Evolutionary conservation across 176 grass and related monocot species (phyloP).

Genomic region (Oryza officinalis): DNA sequence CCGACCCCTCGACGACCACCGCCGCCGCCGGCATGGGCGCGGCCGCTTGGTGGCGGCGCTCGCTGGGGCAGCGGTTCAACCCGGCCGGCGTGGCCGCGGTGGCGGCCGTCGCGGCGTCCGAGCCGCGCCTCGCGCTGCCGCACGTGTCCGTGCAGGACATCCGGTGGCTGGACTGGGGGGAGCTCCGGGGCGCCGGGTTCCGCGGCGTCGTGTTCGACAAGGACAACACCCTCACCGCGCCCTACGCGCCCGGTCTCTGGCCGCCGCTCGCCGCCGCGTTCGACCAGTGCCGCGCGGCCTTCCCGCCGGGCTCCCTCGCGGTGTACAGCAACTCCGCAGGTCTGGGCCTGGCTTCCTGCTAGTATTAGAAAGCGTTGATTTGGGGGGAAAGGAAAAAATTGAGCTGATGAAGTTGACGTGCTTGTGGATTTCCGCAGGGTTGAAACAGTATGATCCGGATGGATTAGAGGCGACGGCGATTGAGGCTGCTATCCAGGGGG

Average conservation of each 20-base stretch:
- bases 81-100: slow-evolving; percentile 55
- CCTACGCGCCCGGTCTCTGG: slow-evolving; percentile 77
- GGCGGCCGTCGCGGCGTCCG: slow-evolving; percentile 42
- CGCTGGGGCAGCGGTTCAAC: slow-evolving; percentile 84
- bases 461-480: slow-evolving; percentile 61
- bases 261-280: slow-evolving; percentile 58
- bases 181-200: slow-evolving; percentile 80
- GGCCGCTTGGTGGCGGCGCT: slow-evolving; percentile 66
- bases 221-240: slow-evolving; percentile 96
- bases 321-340: slow-evolving; percentile 95
- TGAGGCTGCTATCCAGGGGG: slow-evolving; percentile 69
- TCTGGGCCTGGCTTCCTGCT: slow-evolving; percentile 31
- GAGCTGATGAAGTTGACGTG: slow-evolving; percentile 11
- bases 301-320: slow-evolving; percentile 68
- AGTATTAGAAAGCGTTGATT: slow-evolving; percentile 5
- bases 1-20: neutral
- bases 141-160: slow-evolving; percentile 78
- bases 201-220: slow-evolving; percentile 95
- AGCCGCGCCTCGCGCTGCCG: slow-evolving; percentile 79
- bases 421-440: slow-evolving; percentile 47
- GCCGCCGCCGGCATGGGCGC: slow-evolving; percentile 35
- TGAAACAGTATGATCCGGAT: slow-evolving; percentile 85
- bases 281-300: slow-evolving; percentile 61
- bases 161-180: slow-evolving; percentile 79
- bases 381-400: neutral